Conservation (phyloP, 2,329 filamentous ascomycete species). For the Aspergillus pseudonomiae region DNA sequence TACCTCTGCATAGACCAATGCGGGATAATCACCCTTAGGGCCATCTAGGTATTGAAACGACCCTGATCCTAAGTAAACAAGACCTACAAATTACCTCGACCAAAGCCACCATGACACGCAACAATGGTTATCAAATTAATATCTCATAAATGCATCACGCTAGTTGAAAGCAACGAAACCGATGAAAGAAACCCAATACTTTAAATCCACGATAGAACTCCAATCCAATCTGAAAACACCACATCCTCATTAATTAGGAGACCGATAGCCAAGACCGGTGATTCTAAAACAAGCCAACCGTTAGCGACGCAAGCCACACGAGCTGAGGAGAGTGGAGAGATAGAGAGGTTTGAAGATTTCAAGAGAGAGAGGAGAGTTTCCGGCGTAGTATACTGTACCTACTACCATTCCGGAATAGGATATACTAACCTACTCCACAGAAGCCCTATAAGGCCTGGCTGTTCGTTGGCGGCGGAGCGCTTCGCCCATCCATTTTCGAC, state of each 20-base stretch:
- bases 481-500: slow-evolving; percentile 42
- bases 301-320: background rate
- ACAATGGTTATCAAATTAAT: background rate
- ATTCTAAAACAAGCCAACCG: background rate
- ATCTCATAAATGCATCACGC: background rate
- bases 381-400: slow-evolving; percentile 6
- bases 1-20: too few species aligned
- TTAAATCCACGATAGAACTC: background rate
- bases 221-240: background rate
- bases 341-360: background rate
- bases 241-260: background rate
- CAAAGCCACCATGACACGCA: background rate
- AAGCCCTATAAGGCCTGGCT: slow-evolving; percentile 10
- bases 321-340: background rate
- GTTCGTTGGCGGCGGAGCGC: slow-evolving; percentile 24
- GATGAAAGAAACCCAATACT: background rate
- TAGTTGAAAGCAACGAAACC: background rate
- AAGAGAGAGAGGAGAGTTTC: background rate
- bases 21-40: too few species aligned
- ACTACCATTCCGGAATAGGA: slow-evolving; percentile 8
- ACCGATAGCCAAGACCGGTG: background rate
- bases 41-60: too few species aligned
- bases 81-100: too few species aligned
- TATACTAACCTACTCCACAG: slow-evolving; percentile 2
- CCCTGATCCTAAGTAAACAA: too few species aligned